Percentiles rank a stretch among this genome's conserved stretches.
Conservation (phyloP, 805 yeast genomes). For the Kluyveromyces lactis region DNA sequence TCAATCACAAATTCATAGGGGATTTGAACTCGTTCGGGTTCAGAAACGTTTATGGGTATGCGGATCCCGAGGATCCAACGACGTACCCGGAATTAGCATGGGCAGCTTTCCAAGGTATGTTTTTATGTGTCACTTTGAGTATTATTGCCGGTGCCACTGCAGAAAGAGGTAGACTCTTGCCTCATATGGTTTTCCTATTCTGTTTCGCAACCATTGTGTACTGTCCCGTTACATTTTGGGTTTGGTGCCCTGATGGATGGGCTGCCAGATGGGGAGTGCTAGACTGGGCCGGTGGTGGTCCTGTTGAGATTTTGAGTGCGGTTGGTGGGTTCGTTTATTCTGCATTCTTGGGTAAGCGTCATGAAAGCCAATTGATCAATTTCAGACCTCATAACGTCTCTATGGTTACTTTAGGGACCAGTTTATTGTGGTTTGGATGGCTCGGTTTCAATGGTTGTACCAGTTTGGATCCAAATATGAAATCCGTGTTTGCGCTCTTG, state of each 20-base stretch:
- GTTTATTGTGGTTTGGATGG: slow-evolving; percentile 92
- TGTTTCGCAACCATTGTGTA: slow-evolving; percentile 88
- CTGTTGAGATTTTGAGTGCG: slow-evolving; percentile 89
- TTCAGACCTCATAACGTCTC: slow-evolving; percentile 94
- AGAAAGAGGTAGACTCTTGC: slow-evolving; percentile 85
- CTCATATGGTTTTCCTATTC: slow-evolving; percentile 74
- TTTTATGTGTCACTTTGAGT: slow-evolving; percentile 83
- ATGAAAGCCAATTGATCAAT: slow-evolving; percentile 65
- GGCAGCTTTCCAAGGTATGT: slow-evolving; percentile 86
- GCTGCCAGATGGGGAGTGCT: slow-evolving; percentile 85
- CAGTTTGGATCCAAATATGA: slow-evolving; percentile 70
- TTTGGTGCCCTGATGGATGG: slow-evolving; percentile 94
- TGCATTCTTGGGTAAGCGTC: slow-evolving; percentile 74
- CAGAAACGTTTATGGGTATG: slow-evolving; percentile 50
- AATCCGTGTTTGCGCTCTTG: slow-evolving; percentile 84
- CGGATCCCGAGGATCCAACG: slow-evolving; percentile 27
- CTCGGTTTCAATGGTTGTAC: slow-evolving; percentile 91
- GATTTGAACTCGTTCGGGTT: slow-evolving; percentile 77
- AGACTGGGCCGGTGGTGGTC: slow-evolving; percentile 98
- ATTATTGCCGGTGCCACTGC: slow-evolving; percentile 89
- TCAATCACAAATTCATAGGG: slow-evolving; percentile 76
- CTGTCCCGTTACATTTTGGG: slow-evolving; percentile 93
- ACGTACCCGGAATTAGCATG: slow-evolving; percentile 75
- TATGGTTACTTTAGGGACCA: slow-evolving; percentile 81
- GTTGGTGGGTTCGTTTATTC: slow-evolving; percentile 83